Evolutionary conservation across 768 basidiomycete species (phyloP), one percentile per base, ranked within the genome.

Genomic region (Pleurotus cornucopiae): DNA sequence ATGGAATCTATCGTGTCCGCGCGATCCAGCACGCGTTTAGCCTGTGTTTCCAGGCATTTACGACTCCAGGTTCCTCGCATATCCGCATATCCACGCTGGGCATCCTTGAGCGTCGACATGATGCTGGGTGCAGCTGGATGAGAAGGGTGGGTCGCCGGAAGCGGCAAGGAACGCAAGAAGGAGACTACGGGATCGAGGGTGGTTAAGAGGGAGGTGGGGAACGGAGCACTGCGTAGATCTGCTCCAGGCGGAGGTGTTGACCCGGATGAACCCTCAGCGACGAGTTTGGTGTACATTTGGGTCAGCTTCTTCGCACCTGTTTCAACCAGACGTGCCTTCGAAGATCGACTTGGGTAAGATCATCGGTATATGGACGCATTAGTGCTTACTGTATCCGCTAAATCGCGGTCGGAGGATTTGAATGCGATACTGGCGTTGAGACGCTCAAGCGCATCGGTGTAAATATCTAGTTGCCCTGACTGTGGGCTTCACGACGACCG

Each of bases 221-320:
- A 86, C 0, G 81, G 78, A 5, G 74, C 69, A 41, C 77, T 74
- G 21, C 76, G 70, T 48, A 82, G 81, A 26, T 85, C 81, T 0
- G 83, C 67, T 13, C 83, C 83, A 12, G 85, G 80, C 41, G 77
- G 74, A 0, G 83, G 84, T 4, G 86, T 83, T n/a, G 79, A 75
- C 25, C 89, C 89, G 2, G 89, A 87, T 1, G 89, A 92, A 21
- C 83, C 88, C 70, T 91, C 89, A 2, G 91, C 91, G n/a, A 91
- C 88, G 34, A 89, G 76, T 63, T 89, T 91, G n/a, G 89, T 94
- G 65, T 88, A 93, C 11, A 91, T 70, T 62, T 91, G 89, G 0
- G 84, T 79, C 7, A 93, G 75, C 64, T 91, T 91, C 73, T 91
- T 91, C 5, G 84, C 83, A 6, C 91, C 91, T 1, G 89, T 89